Evolutionary conservation across 2,329 filamentous ascomycete genomes (phyloP).

Genomic region (Fusarium solani-melongenae): DNA sequence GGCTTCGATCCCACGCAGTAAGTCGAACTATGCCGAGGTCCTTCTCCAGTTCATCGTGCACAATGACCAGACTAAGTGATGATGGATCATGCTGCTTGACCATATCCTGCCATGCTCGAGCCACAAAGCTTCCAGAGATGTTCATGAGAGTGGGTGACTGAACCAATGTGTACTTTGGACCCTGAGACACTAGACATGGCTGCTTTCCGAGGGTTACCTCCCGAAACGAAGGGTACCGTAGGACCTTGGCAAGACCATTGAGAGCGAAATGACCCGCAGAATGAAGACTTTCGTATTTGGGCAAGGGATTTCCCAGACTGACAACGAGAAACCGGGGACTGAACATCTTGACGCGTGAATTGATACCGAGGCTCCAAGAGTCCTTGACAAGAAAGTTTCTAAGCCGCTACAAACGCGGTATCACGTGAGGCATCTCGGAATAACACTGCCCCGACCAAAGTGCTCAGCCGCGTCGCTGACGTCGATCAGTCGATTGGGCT

Average conservation of each 20-base stretch:
- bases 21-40: constrained; percentile 74
- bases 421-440: constrained; percentile 43
- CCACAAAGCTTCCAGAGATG: constrained; percentile 77
- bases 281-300: constrained; percentile 83
- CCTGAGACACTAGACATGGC: constrained; percentile 60
- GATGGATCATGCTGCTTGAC: constrained; percentile 51
- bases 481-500: constrained; percentile 48
- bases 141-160: constrained; percentile 89
- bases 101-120: constrained; percentile 71
- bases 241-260: constrained; percentile 63
- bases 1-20: constrained; percentile 70
- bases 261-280: constrained; percentile 87
- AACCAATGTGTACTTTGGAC: constrained; percentile 72
- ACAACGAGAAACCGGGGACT: constrained; percentile 76
- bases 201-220: constrained; percentile 62
- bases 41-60: constrained; percentile 90
- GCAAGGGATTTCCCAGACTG: constrained; percentile 86
- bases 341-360: constrained; percentile 46
- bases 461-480: constrained; percentile 44
- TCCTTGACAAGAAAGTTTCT: constrained; percentile 4
- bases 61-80: constrained; percentile 71
- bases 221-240: constrained; percentile 61
- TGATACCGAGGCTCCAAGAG: constrained; percentile 6
- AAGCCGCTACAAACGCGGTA: constrained; percentile 25
- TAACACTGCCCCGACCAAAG: constrained; percentile 3